Evolutionary conservation across 2,329 filamentous ascomycete species (phyloP), one percentile per base, ranked within the genome.

Genomic region (Sordariomycetes sp.): DNA sequence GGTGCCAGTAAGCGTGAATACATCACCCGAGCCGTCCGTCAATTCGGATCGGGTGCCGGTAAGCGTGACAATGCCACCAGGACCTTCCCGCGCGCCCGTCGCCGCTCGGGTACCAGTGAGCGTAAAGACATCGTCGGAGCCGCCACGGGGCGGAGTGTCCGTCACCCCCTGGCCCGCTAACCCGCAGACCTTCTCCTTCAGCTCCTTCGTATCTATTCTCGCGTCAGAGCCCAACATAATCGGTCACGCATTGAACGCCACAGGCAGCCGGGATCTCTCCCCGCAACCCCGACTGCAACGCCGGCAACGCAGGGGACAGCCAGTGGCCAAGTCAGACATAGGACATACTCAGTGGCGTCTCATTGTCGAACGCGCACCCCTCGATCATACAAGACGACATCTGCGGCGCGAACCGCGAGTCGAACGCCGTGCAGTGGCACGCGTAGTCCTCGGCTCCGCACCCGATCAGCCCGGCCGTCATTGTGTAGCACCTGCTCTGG

Each of bases 371-470:
- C 10, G 55, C 32, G 32, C 60, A 62, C 25, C 58, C 56, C 54
- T 62, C 59, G 50, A 60, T 59, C 39, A 60, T 39, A 48, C 59
- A 62, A n/a, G 39, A 58, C n/a, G 52, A 55, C 35, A 58, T 58
- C 36, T 62, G 56, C 2, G 59, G 54, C 15, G 42, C 53, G 42
- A 62, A 62, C 3, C 32, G 39, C 5, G 25, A 34, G 34, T 60
- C 52, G 36, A 54, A 60, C 28, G 17, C 32, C 3, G 25, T 48
- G 42, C 60, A 60, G 17, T 48, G 56, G 53, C 60, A 62, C 13
- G 15, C 22, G n/a, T 45, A 57, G 35, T 60, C 60, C 3, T 53
- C 48, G 3, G 24, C n/a, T 13, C 20, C 50, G 24, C 60, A 62
- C 8, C 58, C 58, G 24, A 59, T 20, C 3, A 60, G 17, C 13